A percentile compares a stretch with the other conserved stretches of the same genome.
phyloP scores from a whole-genome alignment of 495 filamentous ascomycete species.

The Xylaria acuta region DNA sequence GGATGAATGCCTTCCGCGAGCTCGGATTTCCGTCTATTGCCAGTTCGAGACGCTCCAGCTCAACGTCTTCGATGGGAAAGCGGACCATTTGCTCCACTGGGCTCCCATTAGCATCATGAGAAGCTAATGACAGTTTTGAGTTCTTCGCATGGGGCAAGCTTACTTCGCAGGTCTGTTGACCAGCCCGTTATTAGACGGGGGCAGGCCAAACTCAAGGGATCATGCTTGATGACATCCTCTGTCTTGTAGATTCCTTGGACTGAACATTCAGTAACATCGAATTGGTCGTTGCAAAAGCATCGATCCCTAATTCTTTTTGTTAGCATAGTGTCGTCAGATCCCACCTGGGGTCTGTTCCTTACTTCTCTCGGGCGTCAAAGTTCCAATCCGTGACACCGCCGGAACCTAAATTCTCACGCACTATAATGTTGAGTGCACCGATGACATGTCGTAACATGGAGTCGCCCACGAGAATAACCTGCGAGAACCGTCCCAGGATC shows the following conservation, averaged over 20 bases:
- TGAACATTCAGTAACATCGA: constrained; percentile 59
- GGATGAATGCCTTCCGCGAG: constrained; percentile 54
- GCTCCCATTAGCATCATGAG: constrained; percentile 22
- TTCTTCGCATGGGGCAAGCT: not conserved
- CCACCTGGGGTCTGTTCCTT: constrained; percentile 19
- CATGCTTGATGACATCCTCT: constrained; percentile 54
- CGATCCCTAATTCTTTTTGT: constrained; percentile 41
- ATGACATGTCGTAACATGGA: constrained; percentile 62
- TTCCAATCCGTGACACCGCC: constrained; percentile 63
- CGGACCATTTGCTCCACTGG: constrained; percentile 58
- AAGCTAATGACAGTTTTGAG: constrained; percentile 1
- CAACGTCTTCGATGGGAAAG: constrained; percentile 53
- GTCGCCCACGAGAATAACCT: constrained; percentile 57
- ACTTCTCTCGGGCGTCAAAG: constrained; percentile 57
- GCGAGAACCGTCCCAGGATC: constrained; percentile 55
- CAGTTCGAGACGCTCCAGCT: constrained; percentile 48
- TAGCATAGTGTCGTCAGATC: constrained; percentile 14
- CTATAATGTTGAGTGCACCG: constrained; percentile 57
- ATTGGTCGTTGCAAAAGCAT: constrained; percentile 62
- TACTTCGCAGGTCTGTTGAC: constrained; percentile 46
- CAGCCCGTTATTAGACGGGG: constrained; percentile 48
- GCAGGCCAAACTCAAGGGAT: constrained; percentile 53
- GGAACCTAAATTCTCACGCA: constrained; percentile 58
- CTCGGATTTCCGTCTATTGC: constrained; percentile 45
- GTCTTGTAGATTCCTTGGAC: constrained; percentile 61